Evolutionary conservation across 2,329 filamentous ascomycete species (phyloP), one percentile per base, ranked within the genome.

Genomic region (Malbranchea zuffiana): DNA sequence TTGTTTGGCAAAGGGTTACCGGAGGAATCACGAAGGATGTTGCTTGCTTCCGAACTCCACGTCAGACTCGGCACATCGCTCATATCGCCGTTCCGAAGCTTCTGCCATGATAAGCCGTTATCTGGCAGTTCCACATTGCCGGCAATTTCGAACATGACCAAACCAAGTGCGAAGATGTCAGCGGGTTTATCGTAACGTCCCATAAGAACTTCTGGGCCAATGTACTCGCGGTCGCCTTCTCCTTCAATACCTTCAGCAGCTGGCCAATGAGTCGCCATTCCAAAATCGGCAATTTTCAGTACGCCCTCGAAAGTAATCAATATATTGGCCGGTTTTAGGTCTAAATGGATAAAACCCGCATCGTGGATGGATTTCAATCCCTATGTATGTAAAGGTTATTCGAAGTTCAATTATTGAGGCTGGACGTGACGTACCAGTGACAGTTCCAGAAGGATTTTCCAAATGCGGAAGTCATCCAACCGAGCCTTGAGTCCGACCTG

Each of bases 381-480:
- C 82, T 93, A 45, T 10, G 39, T 37, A 15, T n/a, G n/a, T 7
- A 27, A 26, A 41, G 32, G 44, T 63, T 48, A 56, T 51, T 43
- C 37, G 54, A 43, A 3, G 37, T 33, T 8, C 37, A 24, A 33
- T 18, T 24, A 36, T 32, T 11, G 11, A 16, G 16, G 20, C 12
- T 15, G 2, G 18, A 23, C 5, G 17, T 42, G 30, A 68, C 80
- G 63, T 74, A 90, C 85, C 68, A 81, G 66, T 51, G 79, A 74
- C 41, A 94, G 62, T 58, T 98, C 90, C 27, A 94, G 73, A 50
- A 96, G 66, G 40, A 96, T 88, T 66, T 98, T 98, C 85, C 90
- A 98, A 59, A 96, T 95, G 44, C 90, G 76, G 63, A 98, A 98
- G 57, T 96, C 90, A 60, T 98, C 90, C 47, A 98, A 65, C 49